phyloP scores from a whole-genome alignment of 306 rosid genomes.

The Citrullus mucosospermus region DNA sequence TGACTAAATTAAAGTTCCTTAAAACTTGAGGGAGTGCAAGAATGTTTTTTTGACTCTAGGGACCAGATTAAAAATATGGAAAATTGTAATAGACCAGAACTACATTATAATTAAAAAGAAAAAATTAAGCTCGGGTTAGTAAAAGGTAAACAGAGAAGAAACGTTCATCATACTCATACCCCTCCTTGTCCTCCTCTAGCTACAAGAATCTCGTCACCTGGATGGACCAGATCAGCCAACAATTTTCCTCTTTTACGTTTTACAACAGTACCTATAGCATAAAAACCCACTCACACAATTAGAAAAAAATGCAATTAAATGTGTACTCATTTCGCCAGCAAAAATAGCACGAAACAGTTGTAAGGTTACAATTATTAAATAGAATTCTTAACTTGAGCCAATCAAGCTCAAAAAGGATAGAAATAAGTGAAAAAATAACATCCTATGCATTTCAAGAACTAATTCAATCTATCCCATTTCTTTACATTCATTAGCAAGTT shows the following conservation, averaged over 20 bases:
- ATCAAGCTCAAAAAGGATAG: neutral
- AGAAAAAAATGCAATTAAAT: neutral
- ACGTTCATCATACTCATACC: constrained; percentile 45
- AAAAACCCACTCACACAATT: neutral
- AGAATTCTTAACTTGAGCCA: neutral
- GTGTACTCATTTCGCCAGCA: neutral
- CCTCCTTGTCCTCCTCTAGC: constrained; percentile 99
- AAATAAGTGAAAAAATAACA: neutral
- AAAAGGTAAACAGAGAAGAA: neutral
- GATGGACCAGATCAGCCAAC: constrained; percentile 70
- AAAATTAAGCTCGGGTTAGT: neutral
- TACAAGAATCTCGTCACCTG: constrained; percentile 77
- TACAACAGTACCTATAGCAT: constrained; percentile 71
- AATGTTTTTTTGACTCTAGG: neutral
- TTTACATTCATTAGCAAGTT: neutral
- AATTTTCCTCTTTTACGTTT: constrained; percentile 70
- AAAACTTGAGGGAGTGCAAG: neutral
- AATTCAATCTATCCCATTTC: neutral
- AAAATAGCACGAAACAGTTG: neutral
- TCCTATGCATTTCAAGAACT: neutral
- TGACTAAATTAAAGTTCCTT: neutral
- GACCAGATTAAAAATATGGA: neutral
- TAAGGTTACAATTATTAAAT: neutral
- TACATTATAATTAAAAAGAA: neutral
- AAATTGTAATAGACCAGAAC: neutral